Evolutionary conservation across 768 basidiomycete genomes (phyloP), one percentile per base, ranked within the genome.

Genomic region (Boletus sp.): DNA sequence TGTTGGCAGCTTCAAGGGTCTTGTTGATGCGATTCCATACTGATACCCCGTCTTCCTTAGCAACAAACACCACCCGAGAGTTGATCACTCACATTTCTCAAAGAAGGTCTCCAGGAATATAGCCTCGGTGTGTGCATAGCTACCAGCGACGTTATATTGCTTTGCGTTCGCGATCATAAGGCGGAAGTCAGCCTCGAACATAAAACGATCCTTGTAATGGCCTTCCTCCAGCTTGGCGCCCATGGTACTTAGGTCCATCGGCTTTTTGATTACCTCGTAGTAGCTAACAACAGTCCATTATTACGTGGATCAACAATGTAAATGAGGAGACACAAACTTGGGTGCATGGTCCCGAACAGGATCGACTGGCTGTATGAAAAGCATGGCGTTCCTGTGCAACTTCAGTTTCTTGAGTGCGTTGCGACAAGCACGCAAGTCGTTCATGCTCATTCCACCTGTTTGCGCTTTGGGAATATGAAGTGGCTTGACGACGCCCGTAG

Each of bases 221-320:
- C 94, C 93, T 52, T 82, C 84, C 62, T 90, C 86, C 11, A 98
- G 74, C 68, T 96, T 98, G 35, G 88, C 88, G 27, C 79, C 76
- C 77, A 96, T 89, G 0, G 94, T 93, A 48, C 86, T 85, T 17
- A 98, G 77, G 66, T 99, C 97, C 92, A 99, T 98, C 1, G 97
- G 96, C 11, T 88, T 79, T 70, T 90, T 90, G 70, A 99, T 87
- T 54, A 94, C 74, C 50, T 90, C 85, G 64, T 93, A 93, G 69
- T 98, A 98, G 61, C 94, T 96, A 55, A 38, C 9, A 42, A 7
- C n/a, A 27, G 27, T 11, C 9, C 38, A 51, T 49, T 38, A 46
- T 41, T 27, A 39, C 33, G 58, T 38, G 17, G 37, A 47, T 39
- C 47, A 15, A 51, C 34, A 49, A 40, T 44, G 41, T 53, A 60